Base-by-base conservation (phyloP, 192 early-diverging fungal genomes). In the Coemansia sp. region DNA sequence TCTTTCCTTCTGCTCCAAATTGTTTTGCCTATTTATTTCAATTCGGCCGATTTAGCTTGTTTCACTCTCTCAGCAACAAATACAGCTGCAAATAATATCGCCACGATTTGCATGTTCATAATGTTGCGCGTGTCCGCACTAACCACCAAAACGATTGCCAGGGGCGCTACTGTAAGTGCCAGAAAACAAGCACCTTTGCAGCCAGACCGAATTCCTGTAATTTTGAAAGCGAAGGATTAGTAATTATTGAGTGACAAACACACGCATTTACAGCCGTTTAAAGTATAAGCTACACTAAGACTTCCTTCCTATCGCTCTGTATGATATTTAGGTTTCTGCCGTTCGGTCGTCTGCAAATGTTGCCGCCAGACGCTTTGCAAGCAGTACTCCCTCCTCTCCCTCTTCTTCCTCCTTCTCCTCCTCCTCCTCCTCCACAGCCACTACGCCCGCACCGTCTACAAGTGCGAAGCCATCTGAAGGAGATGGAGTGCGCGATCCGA, bases 41-140 rank as follows among this genome's bases (percentile, higher is more conserved):
- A 37, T 43, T 43, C 18, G 40, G 40, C 6, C 13, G 18, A 43
- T 28, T 15, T 3, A 26, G 8, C 48, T 51, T 51, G 48, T 51
- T 26, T 4, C 23, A 29, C 34, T 64, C 34, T 40, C 40, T 65
- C 31, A 9, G 29, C 31, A 37, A 26, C 25, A 2, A 46, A 46
- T 7, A 6, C 16, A 3, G 29, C 52, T 15, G 21, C 7, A 53
- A 25, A 26, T 23, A 16, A 26, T 26, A 53, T 30, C 21, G 18
- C 15, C 31, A 31, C 55, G 20, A 43, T 43, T 34, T 57, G 37
- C n/a, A 4, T 39, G 18, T 42, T 29, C 13, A 46, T 26, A 53
- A 72, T 72, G 71, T 67, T 72, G 64, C 71, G 71, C 33, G 71
- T 65, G 48, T 40, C 64, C 39, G 59, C 64, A 45, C 26, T 63